phyloP scores from a whole-genome alignment of 78 protist genomes.

The slime mould (Dictyostelium discoideum) region dicty_2.7 NC_007091.3:1557001-1557500 shows the following conservation, averaged over 20 bases:
- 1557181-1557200: conserved; percentile 1
- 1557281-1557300: conserved; percentile 27
- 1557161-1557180: neutral
- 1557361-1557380: neutral
- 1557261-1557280: neutral
- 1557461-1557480: conserved; percentile 87
- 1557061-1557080: neutral
- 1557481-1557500: conserved; percentile 91
- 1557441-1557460: neutral
- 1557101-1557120: neutral
- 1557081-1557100: neutral
- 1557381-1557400: conserved; percentile 17
- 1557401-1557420: conserved; percentile 61
- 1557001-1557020: neutral
- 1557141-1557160: conserved; percentile 45
- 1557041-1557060: neutral
- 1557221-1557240: conserved; percentile 55
- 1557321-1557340: neutral
- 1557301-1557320: neutral
- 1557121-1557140: conserved; percentile 50
- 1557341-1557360: neutral
- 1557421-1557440: conserved; percentile 31
- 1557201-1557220: neutral
- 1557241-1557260: conserved; percentile 29
- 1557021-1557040: neutral